These are phyloP conservation scores for Zostera marina DNA, from an alignment of 116 monocot species.

Conservation along the genomic window DNA sequence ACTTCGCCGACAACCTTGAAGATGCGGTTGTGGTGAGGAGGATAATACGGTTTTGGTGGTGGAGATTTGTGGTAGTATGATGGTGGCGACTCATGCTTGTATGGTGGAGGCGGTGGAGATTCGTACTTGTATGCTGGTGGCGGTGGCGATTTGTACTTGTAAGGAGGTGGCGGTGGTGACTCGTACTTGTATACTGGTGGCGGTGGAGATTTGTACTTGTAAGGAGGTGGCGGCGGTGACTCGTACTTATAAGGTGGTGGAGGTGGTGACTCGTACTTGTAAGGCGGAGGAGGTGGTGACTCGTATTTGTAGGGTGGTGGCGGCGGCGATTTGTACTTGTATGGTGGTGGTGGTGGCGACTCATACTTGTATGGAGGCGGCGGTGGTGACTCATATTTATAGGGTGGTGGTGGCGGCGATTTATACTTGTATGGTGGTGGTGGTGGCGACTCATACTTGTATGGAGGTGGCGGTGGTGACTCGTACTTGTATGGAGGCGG, in stretches of 20 bases:
- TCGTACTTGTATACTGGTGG: slow-evolving; percentile 10
- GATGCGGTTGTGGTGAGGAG: slow-evolving; percentile 8
- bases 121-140: slow-evolving; percentile 15
- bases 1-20: slow-evolving; percentile 31
- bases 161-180: slow-evolving; percentile 15
- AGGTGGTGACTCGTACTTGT: not conserved
- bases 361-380: not conserved
- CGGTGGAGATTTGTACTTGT: slow-evolving; percentile 6
- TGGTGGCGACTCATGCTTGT: slow-evolving; percentile 6
- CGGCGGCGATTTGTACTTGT: not conserved
- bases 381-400: no score
- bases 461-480: not conserved
- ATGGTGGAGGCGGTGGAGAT: slow-evolving; percentile 3
- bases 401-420: not conserved
- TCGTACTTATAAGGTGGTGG: slow-evolving; percentile 5
- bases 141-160: slow-evolving; percentile 7
- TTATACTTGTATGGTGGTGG: not conserved
- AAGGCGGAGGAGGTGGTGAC: not conserved
- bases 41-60: slow-evolving; percentile 7
- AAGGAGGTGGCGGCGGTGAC: slow-evolving; percentile 6
- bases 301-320: not conserved
- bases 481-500: not conserved
- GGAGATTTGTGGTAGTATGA: slow-evolving; percentile 20
- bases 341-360: not conserved
- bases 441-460: not conserved